Conservation (phyloP, 768 basidiomycete genomes). For the Peribolospora baueri region DNA sequence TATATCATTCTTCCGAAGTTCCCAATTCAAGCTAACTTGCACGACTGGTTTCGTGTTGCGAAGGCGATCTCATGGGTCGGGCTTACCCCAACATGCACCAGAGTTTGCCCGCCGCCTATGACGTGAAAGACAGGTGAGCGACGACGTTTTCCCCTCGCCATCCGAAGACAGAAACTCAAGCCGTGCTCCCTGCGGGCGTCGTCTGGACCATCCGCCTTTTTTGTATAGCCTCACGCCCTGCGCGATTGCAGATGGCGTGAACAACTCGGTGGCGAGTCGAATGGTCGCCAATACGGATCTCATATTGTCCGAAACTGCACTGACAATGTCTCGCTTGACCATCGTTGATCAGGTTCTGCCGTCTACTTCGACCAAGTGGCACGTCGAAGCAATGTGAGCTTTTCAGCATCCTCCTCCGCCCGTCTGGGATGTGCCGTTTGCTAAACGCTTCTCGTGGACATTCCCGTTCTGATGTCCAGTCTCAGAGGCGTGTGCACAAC, state of each 20-base stretch:
- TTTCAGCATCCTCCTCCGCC: no score
- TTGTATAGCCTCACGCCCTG: not conserved
- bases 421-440: no score
- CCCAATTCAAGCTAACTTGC: not conserved
- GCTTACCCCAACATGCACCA: conserved; percentile 17
- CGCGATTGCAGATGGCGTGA: not conserved
- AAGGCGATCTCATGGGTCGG: conserved; percentile 20
- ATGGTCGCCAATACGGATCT: no score
- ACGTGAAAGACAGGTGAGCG: not conserved
- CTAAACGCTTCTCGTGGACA: no score
- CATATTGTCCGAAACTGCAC: no score
- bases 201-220: conserved; percentile 5
- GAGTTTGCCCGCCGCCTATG: conserved; percentile 17
- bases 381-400: conserved; percentile 18
- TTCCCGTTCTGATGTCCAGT: no score
- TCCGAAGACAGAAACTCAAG: not conserved
- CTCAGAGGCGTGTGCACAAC: conserved; percentile 25
- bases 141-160: not conserved
- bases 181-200: conserved; percentile 19
- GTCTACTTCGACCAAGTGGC: conserved; percentile 20
- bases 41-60: conserved; percentile 8
- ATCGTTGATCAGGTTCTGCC: conserved; percentile 3
- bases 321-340: not conserved
- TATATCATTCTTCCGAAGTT: not conserved
- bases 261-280: no score